Evolutionary conservation across 1,284 basidiomycete species (phyloP), one percentile per base, ranked within the genome.

Genomic region (Leccinum ponderosum): DNA sequence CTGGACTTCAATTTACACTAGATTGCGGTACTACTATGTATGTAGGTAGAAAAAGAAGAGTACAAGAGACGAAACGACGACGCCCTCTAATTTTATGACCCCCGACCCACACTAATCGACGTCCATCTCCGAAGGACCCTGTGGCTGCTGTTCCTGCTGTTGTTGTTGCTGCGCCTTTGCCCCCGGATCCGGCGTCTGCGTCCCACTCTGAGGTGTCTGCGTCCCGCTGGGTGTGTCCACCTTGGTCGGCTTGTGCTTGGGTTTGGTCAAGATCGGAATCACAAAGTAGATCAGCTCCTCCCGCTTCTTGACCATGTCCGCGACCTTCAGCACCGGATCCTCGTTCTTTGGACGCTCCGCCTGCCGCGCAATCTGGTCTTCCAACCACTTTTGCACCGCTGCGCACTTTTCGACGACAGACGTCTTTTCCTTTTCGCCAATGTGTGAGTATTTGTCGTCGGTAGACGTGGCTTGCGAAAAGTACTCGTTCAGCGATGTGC

Each of bases 301-400:
- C 70, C 86, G 83, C 83, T 90, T 92, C 88, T 94, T 94, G 76
- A 81, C 74, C 67, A 97, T 90, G 75, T 97, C 94, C 59, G 80
- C 86, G 57, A 81, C 85, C 61, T 84, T 93, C 75, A 97, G 78
- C 65, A 94, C 85, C 27, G 94, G 89, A 75, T 96, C 89, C 64
- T 89, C 86, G 72, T 93, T 90, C 87, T 96, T 95, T 73, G 89
- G 79, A 64, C 87, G 83, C 82, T 97, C 95, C 25, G 83, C 81
- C 82, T 97, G 95, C 69, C 90, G 83, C 62, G 87, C 88, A 63
- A 87, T 86, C 82, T 91, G 86, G 81, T 97, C 94, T 70, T 96
- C 92, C 64, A 98, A 84, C 95, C 95, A 97, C 78, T 96, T 91
- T 78, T 94, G 91, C 52, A 90, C 80, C 29, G 87, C 94, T 55